These are phyloP conservation scores for Phaeosphaeria sp. DNA, from an alignment of 2,329 filamentous ascomycete genomes.

Conservation along the genomic window DNA sequence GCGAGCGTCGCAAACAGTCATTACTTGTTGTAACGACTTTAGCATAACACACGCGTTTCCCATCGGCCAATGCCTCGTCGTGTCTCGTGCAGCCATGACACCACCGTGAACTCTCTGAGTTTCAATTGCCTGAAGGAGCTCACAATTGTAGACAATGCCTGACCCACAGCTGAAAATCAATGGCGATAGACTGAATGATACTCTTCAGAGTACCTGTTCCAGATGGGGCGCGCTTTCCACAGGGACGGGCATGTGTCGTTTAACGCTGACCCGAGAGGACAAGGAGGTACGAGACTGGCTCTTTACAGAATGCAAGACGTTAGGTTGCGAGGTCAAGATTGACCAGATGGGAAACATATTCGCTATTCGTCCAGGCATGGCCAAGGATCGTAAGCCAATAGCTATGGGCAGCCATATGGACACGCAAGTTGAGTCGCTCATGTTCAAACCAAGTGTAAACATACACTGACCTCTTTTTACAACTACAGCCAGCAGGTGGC, in stretches of 20 bases:
- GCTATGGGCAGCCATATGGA: constrained; percentile 58
- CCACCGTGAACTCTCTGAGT: background rate
- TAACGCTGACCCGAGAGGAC: constrained; percentile 59
- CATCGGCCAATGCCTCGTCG: constrained; percentile 11
- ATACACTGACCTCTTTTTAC: background rate
- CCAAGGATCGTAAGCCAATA: constrained; percentile 58
- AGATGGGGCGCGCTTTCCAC: constrained; percentile 32
- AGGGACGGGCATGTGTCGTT: constrained; percentile 73
- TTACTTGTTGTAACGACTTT: constrained; percentile 15
- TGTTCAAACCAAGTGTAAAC: background rate
- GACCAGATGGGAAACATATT: constrained; percentile 47
- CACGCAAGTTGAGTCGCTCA: constrained; percentile 43
- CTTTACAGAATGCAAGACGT: constrained; percentile 29
- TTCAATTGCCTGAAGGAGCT: background rate
- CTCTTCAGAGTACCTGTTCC: constrained; percentile 34
- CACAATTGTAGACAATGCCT: constrained; percentile 10
- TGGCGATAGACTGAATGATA: constrained; percentile 28
- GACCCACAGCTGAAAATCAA: constrained; percentile 22
- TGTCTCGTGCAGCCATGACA: background rate
- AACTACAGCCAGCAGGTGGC: constrained; percentile 43
- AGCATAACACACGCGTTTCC: constrained; percentile 5
- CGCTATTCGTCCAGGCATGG: constrained; percentile 33
- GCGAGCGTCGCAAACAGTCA: constrained; percentile 15
- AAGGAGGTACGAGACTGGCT: constrained; percentile 41
- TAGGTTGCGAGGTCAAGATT: constrained; percentile 40